These are phyloP conservation scores for Mycena rosella DNA, from an alignment of 768 basidiomycete species.

Conservation along the genomic window DNA sequence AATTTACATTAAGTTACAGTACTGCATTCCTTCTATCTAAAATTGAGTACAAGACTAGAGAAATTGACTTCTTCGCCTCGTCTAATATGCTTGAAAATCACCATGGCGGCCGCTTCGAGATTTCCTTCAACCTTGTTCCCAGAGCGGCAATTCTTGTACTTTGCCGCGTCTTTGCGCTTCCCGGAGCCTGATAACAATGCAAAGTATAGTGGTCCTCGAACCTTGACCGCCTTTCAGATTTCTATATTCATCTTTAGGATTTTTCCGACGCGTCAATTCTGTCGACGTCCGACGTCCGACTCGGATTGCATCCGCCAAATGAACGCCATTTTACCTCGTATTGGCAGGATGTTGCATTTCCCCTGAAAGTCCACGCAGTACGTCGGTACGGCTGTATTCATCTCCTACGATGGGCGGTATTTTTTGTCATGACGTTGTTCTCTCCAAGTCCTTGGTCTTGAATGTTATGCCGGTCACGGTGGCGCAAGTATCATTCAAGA, in stretches of 20 bases:
- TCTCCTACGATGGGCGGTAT: neutral
- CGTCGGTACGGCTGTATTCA: constrained; percentile 23
- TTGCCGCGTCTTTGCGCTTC: too few species aligned
- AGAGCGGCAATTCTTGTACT: constrained; percentile 24
- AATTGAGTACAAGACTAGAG: too few species aligned
- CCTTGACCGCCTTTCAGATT: constrained; percentile 2
- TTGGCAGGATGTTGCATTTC: neutral
- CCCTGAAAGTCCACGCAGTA: neutral
- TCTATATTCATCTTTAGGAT: neutral
- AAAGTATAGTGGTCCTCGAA: neutral
- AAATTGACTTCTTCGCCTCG: neutral
- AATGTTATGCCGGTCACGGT: constrained; percentile 12
- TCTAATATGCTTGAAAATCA: neutral
- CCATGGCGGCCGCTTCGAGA: neutral
- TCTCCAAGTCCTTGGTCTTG: neutral
- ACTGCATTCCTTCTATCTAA: too few species aligned
- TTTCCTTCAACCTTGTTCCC: constrained; percentile 27
- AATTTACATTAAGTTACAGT: too few species aligned
- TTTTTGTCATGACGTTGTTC: neutral
- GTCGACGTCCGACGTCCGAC: too few species aligned
- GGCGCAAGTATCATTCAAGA: neutral
- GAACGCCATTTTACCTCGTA: neutral
- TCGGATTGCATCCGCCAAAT: neutral
- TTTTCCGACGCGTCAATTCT: neutral
- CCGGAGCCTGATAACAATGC: neutral